These are phyloP conservation scores for Salix udensis DNA, from an alignment of 345 rosid genomes.

Conservation along the genomic window DNA sequence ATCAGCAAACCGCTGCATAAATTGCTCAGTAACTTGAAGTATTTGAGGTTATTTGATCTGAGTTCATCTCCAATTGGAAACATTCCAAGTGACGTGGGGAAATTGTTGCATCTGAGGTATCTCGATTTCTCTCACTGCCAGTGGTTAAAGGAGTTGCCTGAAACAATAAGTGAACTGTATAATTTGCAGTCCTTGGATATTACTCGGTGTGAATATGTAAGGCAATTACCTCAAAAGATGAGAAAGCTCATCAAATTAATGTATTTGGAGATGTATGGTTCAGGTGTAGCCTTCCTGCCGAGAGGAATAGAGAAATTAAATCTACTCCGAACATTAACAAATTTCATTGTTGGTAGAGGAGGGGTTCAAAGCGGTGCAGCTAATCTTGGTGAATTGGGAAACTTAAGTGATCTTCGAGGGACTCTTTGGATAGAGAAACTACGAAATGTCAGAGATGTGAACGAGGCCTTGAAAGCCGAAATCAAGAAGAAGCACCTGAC, in stretches of 20 bases:
- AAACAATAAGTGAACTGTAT: constrained; percentile 1
- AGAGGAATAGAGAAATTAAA: constrained; percentile 12
- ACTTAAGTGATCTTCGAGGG: neutral
- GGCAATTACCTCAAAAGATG: neutral
- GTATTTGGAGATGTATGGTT: neutral
- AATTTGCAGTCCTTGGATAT: constrained; percentile 5
- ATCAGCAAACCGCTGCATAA: neutral
- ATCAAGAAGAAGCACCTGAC: neutral
- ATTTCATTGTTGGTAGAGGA: neutral
- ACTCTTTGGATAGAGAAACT: neutral
- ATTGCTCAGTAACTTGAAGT: neutral
- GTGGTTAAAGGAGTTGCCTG: neutral
- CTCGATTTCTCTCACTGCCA: neutral
- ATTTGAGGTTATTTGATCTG: constrained; percentile 2
- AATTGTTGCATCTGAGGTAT: constrained; percentile 5
- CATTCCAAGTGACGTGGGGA: neutral
- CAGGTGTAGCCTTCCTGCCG: neutral
- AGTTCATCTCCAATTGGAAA: neutral
- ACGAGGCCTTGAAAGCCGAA: neutral
- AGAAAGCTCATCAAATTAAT: constrained; percentile 9
- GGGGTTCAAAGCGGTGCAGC: neutral
- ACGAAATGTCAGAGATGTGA: neutral
- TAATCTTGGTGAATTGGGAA: neutral
- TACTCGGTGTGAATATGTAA: accelerated
- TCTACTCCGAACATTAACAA: neutral